phyloP scores from a whole-genome alignment of 495 filamentous ascomycete genomes.

The Pseudevernia furfuracea region DNA sequence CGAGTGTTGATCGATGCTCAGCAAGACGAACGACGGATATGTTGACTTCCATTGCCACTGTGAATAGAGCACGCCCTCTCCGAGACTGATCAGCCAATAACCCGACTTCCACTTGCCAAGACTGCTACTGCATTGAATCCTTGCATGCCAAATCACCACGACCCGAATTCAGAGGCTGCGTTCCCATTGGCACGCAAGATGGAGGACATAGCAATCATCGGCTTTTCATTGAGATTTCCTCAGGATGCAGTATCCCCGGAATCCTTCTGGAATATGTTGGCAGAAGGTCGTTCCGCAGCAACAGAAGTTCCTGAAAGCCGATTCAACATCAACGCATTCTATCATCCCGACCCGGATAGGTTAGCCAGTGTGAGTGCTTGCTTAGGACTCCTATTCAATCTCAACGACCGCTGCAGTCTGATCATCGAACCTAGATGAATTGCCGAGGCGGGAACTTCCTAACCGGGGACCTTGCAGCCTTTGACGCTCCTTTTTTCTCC shows the following conservation, averaged over 20 bases:
- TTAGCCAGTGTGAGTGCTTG: not conserved
- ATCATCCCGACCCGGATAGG: not conserved
- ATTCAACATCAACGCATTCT: not conserved
- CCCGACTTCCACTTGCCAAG: not conserved
- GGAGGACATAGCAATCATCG: slow-evolving; percentile 39
- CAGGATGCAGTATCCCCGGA: slow-evolving; percentile 34
- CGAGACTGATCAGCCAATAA: not conserved
- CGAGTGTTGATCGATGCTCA: not conserved
- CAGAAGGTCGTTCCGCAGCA: slow-evolving; percentile 13
- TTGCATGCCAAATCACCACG: not conserved
- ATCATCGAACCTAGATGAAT: not conserved
- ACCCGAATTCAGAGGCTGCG: not conserved
- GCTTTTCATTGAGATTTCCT: slow-evolving; percentile 49
- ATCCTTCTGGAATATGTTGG: slow-evolving; percentile 35
- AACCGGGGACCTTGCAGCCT: slow-evolving; percentile 23
- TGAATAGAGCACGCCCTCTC: not conserved
- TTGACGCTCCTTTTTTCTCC: slow-evolving; percentile 54
- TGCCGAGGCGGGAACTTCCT: not conserved
- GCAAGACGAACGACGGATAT: not conserved
- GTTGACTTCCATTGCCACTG: not conserved
- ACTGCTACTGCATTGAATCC: not conserved
- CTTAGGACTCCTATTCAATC: not conserved
- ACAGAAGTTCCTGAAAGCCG: too few species aligned
- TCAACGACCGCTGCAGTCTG: not conserved
- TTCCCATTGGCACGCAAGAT: not conserved